Base-by-base conservation (phyloP, 2,329 filamentous ascomycete species). In the Epichloe typhina region DNA sequence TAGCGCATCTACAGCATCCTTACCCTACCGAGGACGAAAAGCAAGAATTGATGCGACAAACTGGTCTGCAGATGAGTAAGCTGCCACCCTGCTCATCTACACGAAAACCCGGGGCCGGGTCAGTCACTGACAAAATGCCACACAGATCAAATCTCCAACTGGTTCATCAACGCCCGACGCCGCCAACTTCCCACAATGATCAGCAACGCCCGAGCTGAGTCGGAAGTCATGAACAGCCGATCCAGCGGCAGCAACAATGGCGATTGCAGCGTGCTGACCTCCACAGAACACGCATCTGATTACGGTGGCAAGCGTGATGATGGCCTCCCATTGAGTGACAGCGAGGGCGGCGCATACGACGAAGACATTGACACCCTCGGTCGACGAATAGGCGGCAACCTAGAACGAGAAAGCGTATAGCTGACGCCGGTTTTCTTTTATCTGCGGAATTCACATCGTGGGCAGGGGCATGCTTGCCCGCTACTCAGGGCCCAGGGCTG, bases 11-110 rank as follows among this genome's bases (percentile, higher is more conserved):
- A 7, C 74, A 82, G 53, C 88, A 93, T 61, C 88, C 88, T 0
- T 95, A 95, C 63, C 88, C 88, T 1, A 89, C 82, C 4, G 87
- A 94, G 65, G 87, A 94, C 55, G 85, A 94, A 69, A 94, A 95
- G 67, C 80, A 90, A 62, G 79, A 86, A 53, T 74, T 95, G 46
- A 88, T 89, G 75, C 76, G 77, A 45, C 73, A 81, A 61, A 95
- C 88, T 1, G 82, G 82, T 1, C 71, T 95, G 31, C 84, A 86
- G 50, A 83, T 94, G 71, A 90, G 84, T 80, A 74, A 72, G 81
- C 78, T 62, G 57, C 46, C 52, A 7, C 12, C 36, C 5, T 12
- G 9, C 12, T 13, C n/a, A 35, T 23, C 15, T 15, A n/a, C 51
- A 5, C 52, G 40, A 12, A 17, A 5, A 19, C 17, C 40, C 17